These are phyloP conservation scores for Crithidia expoeki DNA, from an alignment of 208 protist species.

Conservation along the genomic window DNA sequence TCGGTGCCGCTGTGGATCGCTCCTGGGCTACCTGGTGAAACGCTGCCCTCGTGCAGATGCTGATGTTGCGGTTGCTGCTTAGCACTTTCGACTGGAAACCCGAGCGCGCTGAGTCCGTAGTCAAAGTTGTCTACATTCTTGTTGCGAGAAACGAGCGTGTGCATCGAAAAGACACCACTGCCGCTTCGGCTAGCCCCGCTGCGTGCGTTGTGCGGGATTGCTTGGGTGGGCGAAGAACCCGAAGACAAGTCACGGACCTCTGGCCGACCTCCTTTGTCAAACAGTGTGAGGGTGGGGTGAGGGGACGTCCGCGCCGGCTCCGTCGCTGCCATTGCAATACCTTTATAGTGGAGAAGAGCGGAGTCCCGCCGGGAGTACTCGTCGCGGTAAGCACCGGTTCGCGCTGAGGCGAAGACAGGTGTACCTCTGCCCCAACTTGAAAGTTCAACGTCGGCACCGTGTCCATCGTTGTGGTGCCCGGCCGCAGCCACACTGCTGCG, in stretches of 20 bases:
- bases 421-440: background rate
- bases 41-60: background rate
- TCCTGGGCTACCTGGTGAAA: background rate
- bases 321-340: background rate
- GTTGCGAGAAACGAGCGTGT: conserved; percentile 22
- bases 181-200: conserved; percentile 15
- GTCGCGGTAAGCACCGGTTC: background rate
- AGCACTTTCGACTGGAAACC: conserved; percentile 37
- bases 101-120: conserved; percentile 48
- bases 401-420: background rate
- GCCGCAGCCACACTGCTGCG: too few species aligned
- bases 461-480: background rate
- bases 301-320: background rate
- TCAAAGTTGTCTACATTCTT: conserved; percentile 47
- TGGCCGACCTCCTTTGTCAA: background rate
- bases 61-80: conserved; percentile 5
- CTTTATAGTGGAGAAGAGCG: background rate
- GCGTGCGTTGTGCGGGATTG: background rate
- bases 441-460: background rate
- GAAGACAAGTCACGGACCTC: background rate
- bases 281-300: background rate
- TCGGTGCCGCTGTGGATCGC: conserved; percentile 1
- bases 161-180: conserved; percentile 25
- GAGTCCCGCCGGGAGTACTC: background rate
- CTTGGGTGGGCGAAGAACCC: background rate